Evolutionary conservation across 345 rosid genomes (phyloP).

Genomic region (Syzygium oleosum): DNA sequence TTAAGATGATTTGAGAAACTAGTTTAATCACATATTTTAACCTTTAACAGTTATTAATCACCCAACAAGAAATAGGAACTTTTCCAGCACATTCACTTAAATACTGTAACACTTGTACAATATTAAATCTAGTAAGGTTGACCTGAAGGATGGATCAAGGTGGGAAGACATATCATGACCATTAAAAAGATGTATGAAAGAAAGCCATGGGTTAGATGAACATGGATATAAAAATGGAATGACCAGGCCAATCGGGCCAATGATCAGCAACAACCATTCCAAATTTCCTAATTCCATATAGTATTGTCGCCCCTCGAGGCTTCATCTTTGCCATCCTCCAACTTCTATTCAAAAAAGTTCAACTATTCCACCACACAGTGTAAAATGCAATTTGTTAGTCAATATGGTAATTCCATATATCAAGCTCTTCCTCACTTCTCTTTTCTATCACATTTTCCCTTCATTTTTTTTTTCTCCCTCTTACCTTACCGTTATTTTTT

Average conservation of each 20-base stretch:
- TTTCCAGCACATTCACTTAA: background rate
- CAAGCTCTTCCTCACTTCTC: background rate
- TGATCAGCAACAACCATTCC: background rate
- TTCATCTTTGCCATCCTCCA: background rate
- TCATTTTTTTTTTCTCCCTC: background rate
- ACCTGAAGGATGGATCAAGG: background rate
- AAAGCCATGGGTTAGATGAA: background rate
- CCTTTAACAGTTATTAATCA: background rate
- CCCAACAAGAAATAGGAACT: background rate
- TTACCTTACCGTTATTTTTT: background rate
- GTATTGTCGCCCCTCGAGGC: background rate
- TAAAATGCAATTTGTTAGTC: background rate
- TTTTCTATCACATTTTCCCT: background rate
- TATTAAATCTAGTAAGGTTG: background rate
- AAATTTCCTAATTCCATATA: background rate
- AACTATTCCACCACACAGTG: background rate
- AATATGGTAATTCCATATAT: background rate
- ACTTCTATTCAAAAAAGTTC: background rate
- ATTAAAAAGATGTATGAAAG: background rate
- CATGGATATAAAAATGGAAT: background rate
- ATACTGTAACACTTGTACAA: background rate
- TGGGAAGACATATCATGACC: background rate
- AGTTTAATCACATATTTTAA: background rate
- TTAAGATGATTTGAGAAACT: background rate
- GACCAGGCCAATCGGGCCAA: background rate